Conservation (phyloP, 2,329 filamentous ascomycete genomes). For the Colletotrichum zoysiae region DNA sequence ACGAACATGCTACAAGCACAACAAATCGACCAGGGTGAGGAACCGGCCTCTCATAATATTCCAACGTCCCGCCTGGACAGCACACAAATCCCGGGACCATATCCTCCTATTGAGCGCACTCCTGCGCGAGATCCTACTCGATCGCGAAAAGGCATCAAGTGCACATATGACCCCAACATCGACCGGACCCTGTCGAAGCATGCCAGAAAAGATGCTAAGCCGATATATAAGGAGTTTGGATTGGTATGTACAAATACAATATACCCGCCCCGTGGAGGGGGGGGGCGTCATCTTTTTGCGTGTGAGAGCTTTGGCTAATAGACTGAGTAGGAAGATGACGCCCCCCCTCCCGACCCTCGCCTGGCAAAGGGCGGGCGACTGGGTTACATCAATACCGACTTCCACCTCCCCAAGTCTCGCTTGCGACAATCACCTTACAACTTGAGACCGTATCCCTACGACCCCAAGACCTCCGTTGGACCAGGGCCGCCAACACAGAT, state of each 20-base stretch:
- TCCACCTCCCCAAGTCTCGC: slow-evolving; percentile 78
- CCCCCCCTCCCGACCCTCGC: slow-evolving; percentile 84
- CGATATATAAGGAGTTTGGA: slow-evolving; percentile 73
- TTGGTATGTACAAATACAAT: slow-evolving; percentile 70
- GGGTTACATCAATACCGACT: slow-evolving; percentile 77
- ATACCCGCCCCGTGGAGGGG: slow-evolving; percentile 57
- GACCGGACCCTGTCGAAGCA: slow-evolving; percentile 62
- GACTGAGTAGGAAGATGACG: slow-evolving; percentile 80
- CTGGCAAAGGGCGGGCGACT: slow-evolving; percentile 76
- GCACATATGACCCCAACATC: slow-evolving; percentile 72
- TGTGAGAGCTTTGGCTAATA: slow-evolving; percentile 69
- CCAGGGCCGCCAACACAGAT: slow-evolving; percentile 91
- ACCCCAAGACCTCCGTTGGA: slow-evolving; percentile 85
- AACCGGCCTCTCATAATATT: slow-evolving; percentile 46
- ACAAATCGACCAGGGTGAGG: slow-evolving; percentile 55
- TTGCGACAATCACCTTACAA: slow-evolving; percentile 81
- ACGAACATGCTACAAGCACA: slow-evolving; percentile 67
- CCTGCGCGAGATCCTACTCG: slow-evolving; percentile 69
- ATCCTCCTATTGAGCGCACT: slow-evolving; percentile 56
- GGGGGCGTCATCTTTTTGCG: slow-evolving; percentile 73
- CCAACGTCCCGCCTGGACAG: slow-evolving; percentile 49
- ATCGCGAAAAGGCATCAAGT: slow-evolving; percentile 68
- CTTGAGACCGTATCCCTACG: slow-evolving; percentile 84
- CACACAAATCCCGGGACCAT: slow-evolving; percentile 48
- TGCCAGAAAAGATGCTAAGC: slow-evolving; percentile 69